Evolutionary conservation across 345 rosid genomes (phyloP).

Genomic region (Eucalyptus brandiana): DNA sequence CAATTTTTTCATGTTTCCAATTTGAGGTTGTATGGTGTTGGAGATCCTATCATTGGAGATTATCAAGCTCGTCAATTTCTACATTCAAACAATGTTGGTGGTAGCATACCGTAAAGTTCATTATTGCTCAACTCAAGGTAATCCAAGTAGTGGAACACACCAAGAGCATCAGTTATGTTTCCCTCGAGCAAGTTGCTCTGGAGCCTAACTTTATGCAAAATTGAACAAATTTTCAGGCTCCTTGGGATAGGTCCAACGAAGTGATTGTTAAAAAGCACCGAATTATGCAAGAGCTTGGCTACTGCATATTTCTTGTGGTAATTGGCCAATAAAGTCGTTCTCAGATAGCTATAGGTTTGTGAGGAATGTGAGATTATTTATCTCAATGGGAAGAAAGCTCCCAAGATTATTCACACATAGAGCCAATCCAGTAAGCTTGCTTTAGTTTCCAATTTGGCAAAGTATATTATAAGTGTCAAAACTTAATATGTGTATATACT

Average conservation of each 20-base stretch:
- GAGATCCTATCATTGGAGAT: not conserved
- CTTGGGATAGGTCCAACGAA: not conserved
- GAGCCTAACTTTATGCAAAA: no score
- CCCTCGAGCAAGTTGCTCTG: no score
- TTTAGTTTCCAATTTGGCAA: not conserved
- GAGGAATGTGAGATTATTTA: not conserved
- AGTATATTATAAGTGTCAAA: no score
- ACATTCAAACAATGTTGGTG: not conserved
- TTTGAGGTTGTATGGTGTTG: not conserved
- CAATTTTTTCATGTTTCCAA: not conserved
- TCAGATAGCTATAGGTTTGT: not conserved
- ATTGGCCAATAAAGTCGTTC: not conserved
- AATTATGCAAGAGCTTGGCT: not conserved
- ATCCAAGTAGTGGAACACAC: no score
- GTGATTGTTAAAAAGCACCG: no score
- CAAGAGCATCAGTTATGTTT: no score
- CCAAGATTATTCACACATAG: not conserved
- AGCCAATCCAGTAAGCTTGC: not conserved
- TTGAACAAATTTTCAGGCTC: not conserved
- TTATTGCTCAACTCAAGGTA: no score
- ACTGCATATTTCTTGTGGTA: not conserved
- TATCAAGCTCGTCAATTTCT: not conserved
- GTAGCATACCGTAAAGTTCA: not conserved
- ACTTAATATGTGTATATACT: no score
- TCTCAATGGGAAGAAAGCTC: not conserved